Conservation (phyloP, 2,329 filamentous ascomycete genomes). For the Grosmannia huntii region DNA sequence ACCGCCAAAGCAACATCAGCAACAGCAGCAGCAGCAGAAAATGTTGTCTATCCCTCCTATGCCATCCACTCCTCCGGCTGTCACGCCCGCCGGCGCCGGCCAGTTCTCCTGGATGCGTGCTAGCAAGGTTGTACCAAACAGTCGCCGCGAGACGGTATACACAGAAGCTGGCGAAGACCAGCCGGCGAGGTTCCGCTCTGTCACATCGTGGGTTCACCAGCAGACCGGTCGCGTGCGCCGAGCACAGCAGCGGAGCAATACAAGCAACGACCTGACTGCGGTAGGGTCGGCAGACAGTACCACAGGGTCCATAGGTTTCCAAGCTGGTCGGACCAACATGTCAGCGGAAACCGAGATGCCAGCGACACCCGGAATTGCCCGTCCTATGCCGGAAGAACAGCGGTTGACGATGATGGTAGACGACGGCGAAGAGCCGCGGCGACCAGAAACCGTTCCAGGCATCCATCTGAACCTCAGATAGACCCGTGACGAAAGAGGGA, state of each 20-base stretch:
- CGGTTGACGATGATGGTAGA: slow-evolving; percentile 38
- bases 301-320: not conserved
- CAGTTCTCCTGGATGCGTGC: slow-evolving; percentile 10
- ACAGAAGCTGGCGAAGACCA: slow-evolving; percentile 40
- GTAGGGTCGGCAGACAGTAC: not conserved
- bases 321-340: not conserved
- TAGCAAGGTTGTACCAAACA: not conserved
- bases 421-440: slow-evolving; percentile 32
- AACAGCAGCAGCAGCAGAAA: not conserved
- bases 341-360: not conserved
- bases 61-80: not conserved
- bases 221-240: slow-evolving; percentile 42
- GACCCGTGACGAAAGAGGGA: not conserved
- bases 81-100: slow-evolving; percentile 9
- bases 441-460: slow-evolving; percentile 20
- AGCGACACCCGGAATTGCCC: slow-evolving; percentile 16
- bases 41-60: not conserved
- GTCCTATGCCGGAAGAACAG: slow-evolving; percentile 29
- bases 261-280: not conserved
- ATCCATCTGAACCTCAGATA: not conserved
- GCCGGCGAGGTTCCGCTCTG: slow-evolving; percentile 41
- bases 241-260: slow-evolving; percentile 24
- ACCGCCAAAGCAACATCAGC: slow-evolving; percentile 5
- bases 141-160: slow-evolving; percentile 35
- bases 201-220: slow-evolving; percentile 53